Percentiles rank a stretch among this genome's conserved stretches.
phyloP scores from a whole-genome alignment of 805 yeast species.

The Naumovozyma castellii region DNA sequence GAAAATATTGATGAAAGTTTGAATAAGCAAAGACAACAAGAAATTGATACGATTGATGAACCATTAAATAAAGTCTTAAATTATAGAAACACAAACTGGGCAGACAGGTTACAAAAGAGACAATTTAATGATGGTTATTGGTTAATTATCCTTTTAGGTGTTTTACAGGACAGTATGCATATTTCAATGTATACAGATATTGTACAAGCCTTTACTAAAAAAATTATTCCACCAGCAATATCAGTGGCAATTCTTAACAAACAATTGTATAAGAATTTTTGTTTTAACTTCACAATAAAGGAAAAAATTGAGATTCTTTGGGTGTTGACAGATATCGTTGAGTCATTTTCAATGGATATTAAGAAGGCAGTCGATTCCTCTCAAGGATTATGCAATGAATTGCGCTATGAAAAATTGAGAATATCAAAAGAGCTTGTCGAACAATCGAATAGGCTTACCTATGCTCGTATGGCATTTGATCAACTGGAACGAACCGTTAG shows the following conservation, averaged over 20 bases:
- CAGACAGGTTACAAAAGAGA: conserved; percentile 63
- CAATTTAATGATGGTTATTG: conserved; percentile 77
- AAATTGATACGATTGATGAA: conserved; percentile 15
- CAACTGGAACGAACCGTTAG: neutral
- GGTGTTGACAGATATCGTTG: conserved; percentile 52
- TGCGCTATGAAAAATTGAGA: conserved; percentile 28
- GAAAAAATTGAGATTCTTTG: conserved; percentile 49
- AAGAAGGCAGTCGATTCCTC: conserved; percentile 25
- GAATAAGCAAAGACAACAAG: conserved; percentile 1
- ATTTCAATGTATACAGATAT: conserved; percentile 22
- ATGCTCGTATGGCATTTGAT: neutral
- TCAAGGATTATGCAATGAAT: conserved; percentile 25
- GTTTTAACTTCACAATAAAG: conserved; percentile 39
- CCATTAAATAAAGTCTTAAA: conserved; percentile 36
- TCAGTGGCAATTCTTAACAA: conserved; percentile 25
- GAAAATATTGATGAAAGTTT: conserved; percentile 6
- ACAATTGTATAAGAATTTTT: conserved; percentile 44
- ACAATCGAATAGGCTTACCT: neutral
- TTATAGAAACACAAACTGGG: conserved; percentile 61
- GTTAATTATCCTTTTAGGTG: conserved; percentile 69
- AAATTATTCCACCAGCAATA: conserved; percentile 38
- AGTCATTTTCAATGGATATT: conserved; percentile 26
- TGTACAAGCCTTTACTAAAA: conserved; percentile 43
- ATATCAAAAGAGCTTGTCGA: conserved; percentile 15
- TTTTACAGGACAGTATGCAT: conserved; percentile 36